These are phyloP conservation scores for Fusarium luffae DNA, from an alignment of 2,329 filamentous ascomycete species.

Conservation along the genomic window DNA sequence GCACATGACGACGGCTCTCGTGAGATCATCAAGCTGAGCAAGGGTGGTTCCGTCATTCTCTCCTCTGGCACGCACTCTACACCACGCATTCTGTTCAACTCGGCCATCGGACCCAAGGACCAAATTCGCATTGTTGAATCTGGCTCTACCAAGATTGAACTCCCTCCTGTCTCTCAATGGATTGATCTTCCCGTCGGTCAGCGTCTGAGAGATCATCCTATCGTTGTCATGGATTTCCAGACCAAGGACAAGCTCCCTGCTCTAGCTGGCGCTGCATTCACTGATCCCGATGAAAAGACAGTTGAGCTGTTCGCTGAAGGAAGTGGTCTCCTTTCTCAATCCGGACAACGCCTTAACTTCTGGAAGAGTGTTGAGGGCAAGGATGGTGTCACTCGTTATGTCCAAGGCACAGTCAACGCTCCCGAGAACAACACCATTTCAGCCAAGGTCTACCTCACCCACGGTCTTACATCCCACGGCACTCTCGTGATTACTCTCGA, in stretches of 20 bases:
- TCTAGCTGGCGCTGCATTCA: constrained; percentile 42
- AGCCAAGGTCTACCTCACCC: constrained; percentile 62
- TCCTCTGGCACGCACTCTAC: constrained; percentile 75
- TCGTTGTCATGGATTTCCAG: constrained; percentile 47
- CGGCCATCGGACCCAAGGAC: constrained; percentile 71
- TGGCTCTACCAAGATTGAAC: constrained; percentile 60
- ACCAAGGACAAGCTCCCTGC: constrained; percentile 41
- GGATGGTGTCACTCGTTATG: constrained; percentile 50
- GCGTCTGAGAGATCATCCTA: constrained; percentile 65
- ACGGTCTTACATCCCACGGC: constrained; percentile 60
- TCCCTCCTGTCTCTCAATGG: constrained; percentile 64
- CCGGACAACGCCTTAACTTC: constrained; percentile 58
- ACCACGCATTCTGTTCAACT: constrained; percentile 70
- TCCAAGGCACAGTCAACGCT: constrained; percentile 59
- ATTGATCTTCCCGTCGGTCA: constrained; percentile 69
- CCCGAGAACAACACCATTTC: constrained; percentile 57
- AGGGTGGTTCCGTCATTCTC: constrained; percentile 71
- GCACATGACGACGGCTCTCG: constrained; percentile 61
- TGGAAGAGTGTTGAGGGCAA: constrained; percentile 57
- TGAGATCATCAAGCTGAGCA: constrained; percentile 71
- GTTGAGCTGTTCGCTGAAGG: constrained; percentile 50
- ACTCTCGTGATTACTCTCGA: constrained; percentile 54
- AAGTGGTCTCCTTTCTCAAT: constrained; percentile 57
- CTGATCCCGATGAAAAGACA: constrained; percentile 38
- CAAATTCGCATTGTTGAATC: constrained; percentile 60